Conservation (phyloP, 768 basidiomycete species). For the Clavulina sp. region DNA sequence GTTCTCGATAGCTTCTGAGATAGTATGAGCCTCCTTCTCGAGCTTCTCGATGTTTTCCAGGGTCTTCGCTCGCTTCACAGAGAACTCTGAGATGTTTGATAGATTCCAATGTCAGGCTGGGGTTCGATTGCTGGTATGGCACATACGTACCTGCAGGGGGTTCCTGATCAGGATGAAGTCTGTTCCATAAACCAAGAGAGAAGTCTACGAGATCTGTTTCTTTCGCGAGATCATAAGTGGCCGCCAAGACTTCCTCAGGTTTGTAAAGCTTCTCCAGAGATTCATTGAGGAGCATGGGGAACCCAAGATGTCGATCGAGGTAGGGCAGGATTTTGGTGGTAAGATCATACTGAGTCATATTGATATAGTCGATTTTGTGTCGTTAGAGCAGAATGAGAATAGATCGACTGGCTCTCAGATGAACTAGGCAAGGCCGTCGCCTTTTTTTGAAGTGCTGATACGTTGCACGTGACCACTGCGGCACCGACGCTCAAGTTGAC, state of each 20-base stretch:
- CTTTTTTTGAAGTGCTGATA: no score
- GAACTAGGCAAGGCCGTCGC: no score
- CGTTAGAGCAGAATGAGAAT: no score
- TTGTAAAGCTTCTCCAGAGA: conserved; percentile 59
- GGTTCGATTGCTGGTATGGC: no score
- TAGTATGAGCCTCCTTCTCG: conserved; percentile 79
- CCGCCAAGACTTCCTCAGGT: conserved; percentile 58
- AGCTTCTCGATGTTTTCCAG: conserved; percentile 71
- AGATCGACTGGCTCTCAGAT: no score
- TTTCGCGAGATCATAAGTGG: conserved; percentile 95
- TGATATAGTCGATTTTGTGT: no score
- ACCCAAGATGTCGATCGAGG: conserved; percentile 86
- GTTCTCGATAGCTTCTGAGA: conserved; percentile 90
- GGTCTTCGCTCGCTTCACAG: conserved; percentile 61
- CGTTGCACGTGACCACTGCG: no score
- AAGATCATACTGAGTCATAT: conserved; percentile 72
- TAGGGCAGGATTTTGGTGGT: conserved; percentile 80
- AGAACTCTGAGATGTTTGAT: conserved; percentile 44
- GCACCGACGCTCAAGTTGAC: no score
- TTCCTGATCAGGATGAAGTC: conserved; percentile 55
- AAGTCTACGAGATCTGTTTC: conserved; percentile 99
- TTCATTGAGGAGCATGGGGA: conserved; percentile 83
- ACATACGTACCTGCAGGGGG: conserved; percentile 44
- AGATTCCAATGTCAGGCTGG: neutral
- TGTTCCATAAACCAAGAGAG: conserved; percentile 59